Evolutionary conservation across 139 green algal genomes (phyloP), one percentile per base, ranked within the genome.

Genomic region (Marvania coccoides): DNA sequence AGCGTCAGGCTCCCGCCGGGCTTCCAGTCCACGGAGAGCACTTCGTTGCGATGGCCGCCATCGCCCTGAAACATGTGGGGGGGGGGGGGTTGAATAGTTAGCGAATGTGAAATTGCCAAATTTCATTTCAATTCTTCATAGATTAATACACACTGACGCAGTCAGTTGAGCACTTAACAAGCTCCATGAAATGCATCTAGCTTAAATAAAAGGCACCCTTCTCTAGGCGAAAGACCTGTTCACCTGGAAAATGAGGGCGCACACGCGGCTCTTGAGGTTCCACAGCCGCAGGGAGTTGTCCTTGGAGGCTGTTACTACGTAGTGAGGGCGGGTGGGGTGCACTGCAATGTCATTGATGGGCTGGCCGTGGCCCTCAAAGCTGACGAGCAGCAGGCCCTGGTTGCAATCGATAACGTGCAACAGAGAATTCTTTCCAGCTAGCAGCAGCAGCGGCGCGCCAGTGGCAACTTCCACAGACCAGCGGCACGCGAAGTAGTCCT

Each of bases 341-440:
- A 93, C 78, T 0, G 69, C 60, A 4, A 93, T 77, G 75, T 93
- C 86, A 53, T 94, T 90, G 58, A 93, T 81, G 35, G 66, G 46
- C 34, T 84, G 72, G 42, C 87, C 87, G 72, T 94, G 86, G 4
- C 83, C 87, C 47, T 67, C 64, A 6, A 85, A 58, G 7, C 77
- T 87, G 76, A 19, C 8, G 23, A 65, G 60, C 14, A 87, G 59
- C 5, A 40, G 65, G 5, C 59, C 64, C 13, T 45, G 55, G 30
- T 38, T 54, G 19, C 62, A 74, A 61, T 90, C 67, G 9, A 90
- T 34, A 13, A 87, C 77, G 2, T 71, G 65, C 13, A 93, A n/a
- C 15, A 85, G 14, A 6, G 64, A 83, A 6, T 81, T 81, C 48
- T 78, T 68, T 14, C 87, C 87, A 2, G 82, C 87, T 35, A 90